Percentiles rank a stretch among this genome's conserved stretches.
Evolutionary conservation across 352 stramenopile species (phyloP).

Genomic region (Phytophthora agathidicida): DNA sequence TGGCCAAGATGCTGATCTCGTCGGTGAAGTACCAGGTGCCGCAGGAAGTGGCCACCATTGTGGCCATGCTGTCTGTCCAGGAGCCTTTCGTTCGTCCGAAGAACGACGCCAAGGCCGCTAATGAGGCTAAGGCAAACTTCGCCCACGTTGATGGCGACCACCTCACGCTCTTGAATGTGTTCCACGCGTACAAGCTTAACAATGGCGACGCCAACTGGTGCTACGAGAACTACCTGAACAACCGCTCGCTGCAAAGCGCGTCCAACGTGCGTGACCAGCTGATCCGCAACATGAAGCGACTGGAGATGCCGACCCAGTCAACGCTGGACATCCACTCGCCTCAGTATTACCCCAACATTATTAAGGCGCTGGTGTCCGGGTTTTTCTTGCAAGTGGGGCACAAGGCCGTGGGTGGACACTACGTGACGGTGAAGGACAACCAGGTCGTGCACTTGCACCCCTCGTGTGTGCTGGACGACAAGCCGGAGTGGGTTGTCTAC

Average conservation of each 20-base stretch:
- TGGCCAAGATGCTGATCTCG: slow-evolving; percentile 97
- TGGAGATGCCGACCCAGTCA: slow-evolving; percentile 76
- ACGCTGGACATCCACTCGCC: slow-evolving; percentile 77
- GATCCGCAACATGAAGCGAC: slow-evolving; percentile 96
- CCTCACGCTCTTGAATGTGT: slow-evolving; percentile 98
- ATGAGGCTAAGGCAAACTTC: slow-evolving; percentile 97
- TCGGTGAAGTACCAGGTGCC: slow-evolving; percentile 96
- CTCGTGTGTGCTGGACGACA: slow-evolving; percentile 95
- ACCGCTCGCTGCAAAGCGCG: slow-evolving; percentile 92
- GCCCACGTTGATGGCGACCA: slow-evolving; percentile 96
- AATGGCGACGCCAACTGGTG: slow-evolving; percentile 94
- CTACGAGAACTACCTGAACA: slow-evolving; percentile 98
- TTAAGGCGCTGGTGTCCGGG: slow-evolving; percentile 92
- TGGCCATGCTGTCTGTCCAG: slow-evolving; percentile 96
- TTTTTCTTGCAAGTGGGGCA: slow-evolving; percentile 99
- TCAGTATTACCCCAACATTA: slow-evolving; percentile 94
- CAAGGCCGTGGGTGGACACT: slow-evolving; percentile 88
- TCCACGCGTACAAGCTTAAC: slow-evolving; percentile 97
- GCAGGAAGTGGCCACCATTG: slow-evolving; percentile 97
- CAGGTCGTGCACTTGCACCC: slow-evolving; percentile 98
- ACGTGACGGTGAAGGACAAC: slow-evolving; percentile 99
- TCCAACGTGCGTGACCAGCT: slow-evolving; percentile 97
- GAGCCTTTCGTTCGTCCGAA: slow-evolving; percentile 96
- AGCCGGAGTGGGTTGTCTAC: slow-evolving; percentile 98
- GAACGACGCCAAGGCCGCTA: slow-evolving; percentile 95